Conservation (phyloP, 139 green algal species). For the Micractinium conductrix region DNA sequence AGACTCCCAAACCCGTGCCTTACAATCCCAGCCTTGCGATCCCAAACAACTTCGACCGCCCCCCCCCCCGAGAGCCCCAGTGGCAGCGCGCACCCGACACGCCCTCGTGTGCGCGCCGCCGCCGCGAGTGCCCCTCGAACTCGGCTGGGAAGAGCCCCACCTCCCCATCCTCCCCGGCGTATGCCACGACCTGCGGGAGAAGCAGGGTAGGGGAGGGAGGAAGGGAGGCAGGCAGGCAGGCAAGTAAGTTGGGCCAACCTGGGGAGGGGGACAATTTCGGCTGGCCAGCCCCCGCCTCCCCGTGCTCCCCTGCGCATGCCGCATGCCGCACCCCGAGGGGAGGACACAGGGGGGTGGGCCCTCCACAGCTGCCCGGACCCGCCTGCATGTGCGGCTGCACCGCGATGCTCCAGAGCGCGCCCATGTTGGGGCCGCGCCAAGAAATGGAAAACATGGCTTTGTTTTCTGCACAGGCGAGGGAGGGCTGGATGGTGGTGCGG, state of each 20-base stretch:
- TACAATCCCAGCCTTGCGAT: no score
- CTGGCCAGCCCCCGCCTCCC: background rate
- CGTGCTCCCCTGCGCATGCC: no score
- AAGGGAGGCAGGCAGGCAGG: no score
- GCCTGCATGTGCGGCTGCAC: constrained; percentile 27
- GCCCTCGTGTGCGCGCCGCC: constrained; percentile 6
- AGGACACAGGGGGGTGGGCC: constrained; percentile 8
- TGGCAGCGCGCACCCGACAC: no score
- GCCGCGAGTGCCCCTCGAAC: background rate
- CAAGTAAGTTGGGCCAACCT: no score
- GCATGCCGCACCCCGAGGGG: background rate
- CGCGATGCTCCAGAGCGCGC: constrained; percentile 22
- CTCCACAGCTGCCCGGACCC: background rate
- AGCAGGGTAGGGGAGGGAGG: background rate
- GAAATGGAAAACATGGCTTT: constrained; percentile 27
- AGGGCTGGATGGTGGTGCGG: no score
- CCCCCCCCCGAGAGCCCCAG: no score
- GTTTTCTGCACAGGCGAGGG: background rate
- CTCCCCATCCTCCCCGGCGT: constrained; percentile 47
- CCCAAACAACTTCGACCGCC: no score
- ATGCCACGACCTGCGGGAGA: constrained; percentile 27
- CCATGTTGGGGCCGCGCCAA: constrained; percentile 26
- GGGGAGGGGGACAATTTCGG: no score
- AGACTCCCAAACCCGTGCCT: no score
- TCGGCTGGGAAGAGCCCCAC: constrained; percentile 38